A percentile compares a stretch with the other conserved stretches of the same genome.
Evolutionary conservation across 2,329 filamentous ascomycete genomes (phyloP).

Genomic region (Claviceps pusilla): DNA sequence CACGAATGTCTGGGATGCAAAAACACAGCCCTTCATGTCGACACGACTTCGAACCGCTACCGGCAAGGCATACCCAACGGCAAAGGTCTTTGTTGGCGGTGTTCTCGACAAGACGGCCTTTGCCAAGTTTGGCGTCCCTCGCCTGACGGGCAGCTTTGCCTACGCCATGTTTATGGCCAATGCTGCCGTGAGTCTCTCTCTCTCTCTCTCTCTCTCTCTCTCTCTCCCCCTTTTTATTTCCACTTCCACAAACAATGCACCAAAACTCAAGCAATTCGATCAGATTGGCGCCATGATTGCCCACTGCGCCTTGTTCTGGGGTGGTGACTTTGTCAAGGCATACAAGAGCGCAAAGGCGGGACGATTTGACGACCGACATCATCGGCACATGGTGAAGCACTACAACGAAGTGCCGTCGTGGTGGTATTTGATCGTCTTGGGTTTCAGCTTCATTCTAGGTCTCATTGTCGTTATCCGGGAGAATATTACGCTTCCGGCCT

Average conservation of each 20-base stretch:
- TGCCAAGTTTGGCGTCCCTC: constrained; percentile 28
- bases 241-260: not conserved
- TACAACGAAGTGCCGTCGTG: constrained; percentile 31
- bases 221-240: not conserved
- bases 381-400: constrained; percentile 34
- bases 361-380: constrained; percentile 34
- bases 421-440: constrained; percentile 20
- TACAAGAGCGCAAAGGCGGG: constrained; percentile 21
- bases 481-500: constrained; percentile 20
- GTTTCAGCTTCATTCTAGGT: constrained; percentile 18
- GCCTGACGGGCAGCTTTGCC: constrained; percentile 33
- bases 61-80: constrained; percentile 25
- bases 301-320: constrained; percentile 41
- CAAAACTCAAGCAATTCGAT: not conserved
- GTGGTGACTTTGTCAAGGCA: constrained; percentile 31
- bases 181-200: constrained; percentile 28
- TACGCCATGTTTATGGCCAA: constrained; percentile 42
- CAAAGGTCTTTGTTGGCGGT: constrained; percentile 24
- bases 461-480: constrained; percentile 21
- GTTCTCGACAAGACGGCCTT: constrained; percentile 28
- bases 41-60: constrained; percentile 21
- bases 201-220: not conserved
- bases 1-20: constrained; percentile 22
- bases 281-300: constrained; percentile 39
- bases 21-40: constrained; percentile 19